Evolutionary conservation across 2,329 filamentous ascomycete species (phyloP).

Genomic region (Sphaerulina musiva): DNA sequence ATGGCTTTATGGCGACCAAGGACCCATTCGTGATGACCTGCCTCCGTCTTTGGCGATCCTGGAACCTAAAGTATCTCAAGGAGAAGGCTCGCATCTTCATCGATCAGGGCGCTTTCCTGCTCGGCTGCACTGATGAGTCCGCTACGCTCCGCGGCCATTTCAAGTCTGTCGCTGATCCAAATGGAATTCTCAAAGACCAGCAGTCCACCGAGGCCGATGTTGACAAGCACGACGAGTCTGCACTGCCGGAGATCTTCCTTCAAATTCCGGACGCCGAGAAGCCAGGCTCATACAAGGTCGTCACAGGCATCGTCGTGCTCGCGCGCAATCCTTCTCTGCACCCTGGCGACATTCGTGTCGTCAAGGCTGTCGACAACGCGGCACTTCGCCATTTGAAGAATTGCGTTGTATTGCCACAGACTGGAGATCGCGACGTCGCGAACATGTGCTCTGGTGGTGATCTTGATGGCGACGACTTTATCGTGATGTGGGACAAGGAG

Average conservation of each 20-base stretch:
- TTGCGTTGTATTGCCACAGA: conserved; percentile 79
- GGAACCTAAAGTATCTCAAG: conserved; percentile 82
- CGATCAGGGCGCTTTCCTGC: conserved; percentile 74
- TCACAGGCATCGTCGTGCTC: conserved; percentile 73
- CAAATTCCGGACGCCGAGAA: conserved; percentile 57
- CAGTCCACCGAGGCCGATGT: conserved; percentile 36
- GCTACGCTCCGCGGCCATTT: conserved; percentile 65
- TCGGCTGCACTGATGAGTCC: conserved; percentile 86
- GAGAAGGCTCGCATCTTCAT: conserved; percentile 85
- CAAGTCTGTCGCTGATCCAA: conserved; percentile 22
- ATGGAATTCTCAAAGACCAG: conserved; percentile 32
- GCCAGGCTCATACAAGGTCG: conserved; percentile 53
- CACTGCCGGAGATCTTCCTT: conserved; percentile 78
- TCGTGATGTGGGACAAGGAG: conserved; percentile 80
- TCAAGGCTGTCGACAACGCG: conserved; percentile 70
- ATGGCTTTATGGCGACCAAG: conserved; percentile 65
- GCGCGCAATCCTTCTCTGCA: conserved; percentile 92
- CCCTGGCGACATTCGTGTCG: conserved; percentile 82
- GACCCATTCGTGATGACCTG: conserved; percentile 82
- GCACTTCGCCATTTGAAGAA: conserved; percentile 71
- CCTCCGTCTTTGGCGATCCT: conserved; percentile 77
- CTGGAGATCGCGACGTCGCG: conserved; percentile 74
- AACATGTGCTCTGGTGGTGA: conserved; percentile 97
- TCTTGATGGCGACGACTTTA: conserved; percentile 90
- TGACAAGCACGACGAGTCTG: conserved; percentile 30